Percentiles rank a stretch among this genome's conserved stretches.
Conservation (phyloP, 331 rosid genomes). For the Erythrophleum ivorense region DNA sequence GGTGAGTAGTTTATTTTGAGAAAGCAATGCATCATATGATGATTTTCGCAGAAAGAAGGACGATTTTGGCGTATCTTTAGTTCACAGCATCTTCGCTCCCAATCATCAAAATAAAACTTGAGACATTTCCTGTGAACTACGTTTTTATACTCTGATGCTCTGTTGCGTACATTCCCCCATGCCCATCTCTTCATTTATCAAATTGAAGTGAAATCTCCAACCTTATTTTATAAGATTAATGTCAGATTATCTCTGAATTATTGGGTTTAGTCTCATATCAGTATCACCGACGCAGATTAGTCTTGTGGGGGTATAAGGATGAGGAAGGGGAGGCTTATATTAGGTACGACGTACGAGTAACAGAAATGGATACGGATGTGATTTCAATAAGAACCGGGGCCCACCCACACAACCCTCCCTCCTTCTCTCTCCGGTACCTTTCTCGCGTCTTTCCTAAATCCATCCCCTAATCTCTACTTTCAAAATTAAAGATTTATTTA, state of each 20-base stretch:
- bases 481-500: neutral
- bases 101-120: neutral
- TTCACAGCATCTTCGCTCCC: neutral
- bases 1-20: neutral
- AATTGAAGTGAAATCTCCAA: neutral
- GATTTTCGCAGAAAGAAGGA: neutral
- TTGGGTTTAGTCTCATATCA: neutral
- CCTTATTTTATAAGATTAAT: neutral
- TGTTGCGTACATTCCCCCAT: slow-evolving; percentile 7
- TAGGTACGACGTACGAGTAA: slow-evolving; percentile 55
- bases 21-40: slow-evolving; percentile 5
- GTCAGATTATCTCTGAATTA: neutral
- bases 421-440: slow-evolving; percentile 21
- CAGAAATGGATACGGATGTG: slow-evolving; percentile 60
- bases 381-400: neutral
- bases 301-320: neutral
- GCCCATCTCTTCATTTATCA: neutral
- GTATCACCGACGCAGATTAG: neutral
- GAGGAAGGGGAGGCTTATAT: slow-evolving; percentile 25
- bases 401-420: slow-evolving; percentile 25
- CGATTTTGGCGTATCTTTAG: neutral
- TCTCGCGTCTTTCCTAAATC: slow-evolving; percentile 35
- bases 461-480: slow-evolving; percentile 31
- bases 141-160: neutral
- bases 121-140: neutral